Percentiles rank a stretch among this genome's conserved stretches.
phyloP scores from a whole-genome alignment of 2,329 filamentous ascomycete genomes.

The Diaporthe vexans region DNA sequence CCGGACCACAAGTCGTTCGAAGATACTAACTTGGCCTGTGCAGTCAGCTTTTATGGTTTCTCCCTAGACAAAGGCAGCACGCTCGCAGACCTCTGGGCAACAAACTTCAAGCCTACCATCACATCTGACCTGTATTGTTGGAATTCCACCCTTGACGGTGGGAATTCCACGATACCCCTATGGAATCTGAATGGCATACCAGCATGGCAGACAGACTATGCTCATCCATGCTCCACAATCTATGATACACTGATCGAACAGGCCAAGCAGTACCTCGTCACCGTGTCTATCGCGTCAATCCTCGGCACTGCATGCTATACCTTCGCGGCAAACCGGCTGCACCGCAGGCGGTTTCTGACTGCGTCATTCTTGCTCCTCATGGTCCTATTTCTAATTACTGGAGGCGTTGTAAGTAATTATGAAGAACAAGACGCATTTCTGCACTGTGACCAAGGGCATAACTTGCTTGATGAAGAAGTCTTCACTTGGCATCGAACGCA shows the following conservation, averaged over 20 bases:
- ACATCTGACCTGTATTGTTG: constrained; percentile 60
- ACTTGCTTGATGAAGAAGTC: neutral
- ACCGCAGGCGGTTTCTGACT: constrained; percentile 64
- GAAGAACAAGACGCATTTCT: constrained; percentile 32
- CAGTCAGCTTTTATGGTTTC: constrained; percentile 69
- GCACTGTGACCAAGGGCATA: neutral
- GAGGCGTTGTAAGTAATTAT: constrained; percentile 48
- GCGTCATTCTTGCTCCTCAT: constrained; percentile 62
- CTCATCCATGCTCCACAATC: constrained; percentile 64
- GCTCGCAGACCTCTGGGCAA: constrained; percentile 60
- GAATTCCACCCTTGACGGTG: constrained; percentile 59
- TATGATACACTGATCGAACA: constrained; percentile 66
- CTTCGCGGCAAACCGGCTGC: constrained; percentile 61
- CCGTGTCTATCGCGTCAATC: constrained; percentile 66
- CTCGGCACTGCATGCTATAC: constrained; percentile 65
- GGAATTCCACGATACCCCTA: constrained; percentile 58
- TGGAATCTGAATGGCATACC: constrained; percentile 59
- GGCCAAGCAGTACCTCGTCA: constrained; percentile 66
- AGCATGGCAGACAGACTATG: constrained; percentile 64
- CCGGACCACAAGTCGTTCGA: neutral
- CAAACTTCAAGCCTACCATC: constrained; percentile 51
- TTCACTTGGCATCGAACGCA: neutral
- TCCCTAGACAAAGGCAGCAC: constrained; percentile 62
- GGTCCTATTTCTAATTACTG: constrained; percentile 62
- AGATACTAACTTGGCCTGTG: neutral